Conservation (phyloP, 2,329 filamentous ascomycete species). For the Phyllosticta capitalensis region DNA sequence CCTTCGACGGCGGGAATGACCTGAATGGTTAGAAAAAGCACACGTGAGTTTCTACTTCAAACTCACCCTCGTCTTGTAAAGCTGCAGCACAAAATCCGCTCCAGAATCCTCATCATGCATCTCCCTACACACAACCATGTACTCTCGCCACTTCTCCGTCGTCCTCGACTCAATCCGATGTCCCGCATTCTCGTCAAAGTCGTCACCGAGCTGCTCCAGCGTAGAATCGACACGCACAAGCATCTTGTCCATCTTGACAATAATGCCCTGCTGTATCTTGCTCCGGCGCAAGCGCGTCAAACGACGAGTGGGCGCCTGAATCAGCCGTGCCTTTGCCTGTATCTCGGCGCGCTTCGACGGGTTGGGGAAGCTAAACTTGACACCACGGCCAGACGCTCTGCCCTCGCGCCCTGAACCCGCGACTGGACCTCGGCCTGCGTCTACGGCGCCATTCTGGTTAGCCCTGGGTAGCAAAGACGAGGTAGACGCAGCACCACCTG, state of each 20-base stretch:
- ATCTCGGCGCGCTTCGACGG: slow-evolving; percentile 29
- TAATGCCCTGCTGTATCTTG: slow-evolving; percentile 46
- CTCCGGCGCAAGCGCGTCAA: slow-evolving; percentile 28
- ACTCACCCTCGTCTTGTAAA: slow-evolving; percentile 49
- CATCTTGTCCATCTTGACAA: slow-evolving; percentile 61
- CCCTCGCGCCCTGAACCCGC: neutral
- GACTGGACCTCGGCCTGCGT: neutral
- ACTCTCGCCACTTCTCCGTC: slow-evolving; percentile 58
- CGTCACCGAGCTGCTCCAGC: slow-evolving; percentile 43
- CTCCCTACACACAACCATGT: slow-evolving; percentile 51
- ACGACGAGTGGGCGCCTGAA: slow-evolving; percentile 29
- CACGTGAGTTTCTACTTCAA: neutral
- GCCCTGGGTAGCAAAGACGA: slow-evolving; percentile 27
- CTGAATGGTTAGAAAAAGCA: slow-evolving; percentile 13
- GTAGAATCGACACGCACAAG: slow-evolving; percentile 52
- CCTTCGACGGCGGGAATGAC: slow-evolving; percentile 53
- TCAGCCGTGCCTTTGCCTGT: slow-evolving; percentile 29
- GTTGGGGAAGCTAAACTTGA: slow-evolving; percentile 35
- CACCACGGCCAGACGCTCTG: slow-evolving; percentile 19
- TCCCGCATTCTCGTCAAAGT: slow-evolving; percentile 56
- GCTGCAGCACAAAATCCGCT: slow-evolving; percentile 46
- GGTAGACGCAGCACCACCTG: slow-evolving; percentile 23
- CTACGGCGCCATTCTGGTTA: slow-evolving; percentile 16
- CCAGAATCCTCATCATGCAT: slow-evolving; percentile 35
- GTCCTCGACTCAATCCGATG: slow-evolving; percentile 48